These are phyloP conservation scores for Backusella psychrophila DNA, from an alignment of 192 early-diverging fungal species.

Conservation along the genomic window DNA sequence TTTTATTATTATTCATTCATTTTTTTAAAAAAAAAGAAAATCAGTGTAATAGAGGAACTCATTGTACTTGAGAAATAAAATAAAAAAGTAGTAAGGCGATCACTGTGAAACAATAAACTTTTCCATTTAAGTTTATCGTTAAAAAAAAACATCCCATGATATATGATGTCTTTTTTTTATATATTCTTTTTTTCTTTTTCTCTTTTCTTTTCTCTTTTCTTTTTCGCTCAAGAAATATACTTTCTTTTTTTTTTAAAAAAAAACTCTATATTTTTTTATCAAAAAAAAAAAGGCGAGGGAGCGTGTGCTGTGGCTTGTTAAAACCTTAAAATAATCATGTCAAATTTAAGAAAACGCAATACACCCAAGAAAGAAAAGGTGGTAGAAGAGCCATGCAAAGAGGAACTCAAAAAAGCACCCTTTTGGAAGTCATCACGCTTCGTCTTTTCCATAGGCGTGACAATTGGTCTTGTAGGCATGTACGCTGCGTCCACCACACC, in stretches of 20 bases:
- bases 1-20: neutral
- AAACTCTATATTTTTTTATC: neutral
- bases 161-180: neutral
- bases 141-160: neutral
- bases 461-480: conserved; percentile 20
- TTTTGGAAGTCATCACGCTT: conserved; percentile 24
- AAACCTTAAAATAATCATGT: neutral
- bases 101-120: neutral
- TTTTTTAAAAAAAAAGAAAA: neutral
- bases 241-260: neutral
- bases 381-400: neutral
- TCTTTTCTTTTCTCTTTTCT: neutral
- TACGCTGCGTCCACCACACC: conserved; percentile 38
- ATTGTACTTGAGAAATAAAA: neutral
- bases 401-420: neutral
- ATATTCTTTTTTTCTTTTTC: neutral
- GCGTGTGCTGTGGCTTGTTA: neutral
- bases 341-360: neutral
- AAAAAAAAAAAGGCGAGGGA: neutral
- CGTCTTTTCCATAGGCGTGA: conserved; percentile 19
- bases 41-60: neutral
- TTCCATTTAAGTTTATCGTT: neutral
- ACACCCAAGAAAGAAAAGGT: neutral
- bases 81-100: neutral
- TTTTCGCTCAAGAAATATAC: neutral